These are phyloP conservation scores for Lipomyces chichibuensis DNA, from an alignment of 805 yeast species.

Conservation along the genomic window DNA sequence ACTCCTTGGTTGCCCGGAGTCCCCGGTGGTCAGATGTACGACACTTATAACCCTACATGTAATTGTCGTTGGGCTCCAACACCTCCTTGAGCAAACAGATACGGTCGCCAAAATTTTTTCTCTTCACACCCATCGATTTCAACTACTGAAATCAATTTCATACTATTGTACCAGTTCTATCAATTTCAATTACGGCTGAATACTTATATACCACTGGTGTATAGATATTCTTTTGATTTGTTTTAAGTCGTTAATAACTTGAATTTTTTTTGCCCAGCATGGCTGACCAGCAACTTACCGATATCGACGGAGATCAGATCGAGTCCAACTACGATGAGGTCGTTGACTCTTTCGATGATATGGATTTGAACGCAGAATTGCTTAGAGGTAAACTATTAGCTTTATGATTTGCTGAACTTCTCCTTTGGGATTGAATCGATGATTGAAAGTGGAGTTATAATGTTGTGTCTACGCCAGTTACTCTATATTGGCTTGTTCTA, in stretches of 20 bases:
- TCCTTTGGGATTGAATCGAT: not conserved
- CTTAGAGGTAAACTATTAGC: constrained; percentile 56
- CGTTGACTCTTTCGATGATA: constrained; percentile 70
- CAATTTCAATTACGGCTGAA: not conserved
- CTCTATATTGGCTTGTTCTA: not conserved
- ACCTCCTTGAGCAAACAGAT: not conserved
- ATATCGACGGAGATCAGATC: constrained; percentile 48
- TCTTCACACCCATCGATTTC: not conserved
- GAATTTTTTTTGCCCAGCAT: constrained; percentile 19
- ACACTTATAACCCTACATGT: not conserved
- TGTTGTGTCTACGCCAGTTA: not conserved
- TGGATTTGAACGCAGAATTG: constrained; percentile 71
- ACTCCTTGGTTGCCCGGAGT: not conserved
- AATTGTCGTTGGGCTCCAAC: not conserved
- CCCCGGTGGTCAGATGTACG: not conserved
- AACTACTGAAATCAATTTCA: not conserved
- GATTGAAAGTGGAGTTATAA: not conserved
- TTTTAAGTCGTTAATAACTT: constrained; percentile 1
- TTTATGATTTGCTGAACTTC: not conserved
- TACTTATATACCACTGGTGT: not conserved
- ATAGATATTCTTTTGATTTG: constrained; percentile 7
- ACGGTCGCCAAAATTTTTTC: constrained; percentile 11
- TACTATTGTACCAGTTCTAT: not conserved
- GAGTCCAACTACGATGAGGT: constrained; percentile 97
- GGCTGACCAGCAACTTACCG: constrained; percentile 35